phyloP scores from a whole-genome alignment of 108 stramenopile genomes.

The Schizochytrium sp. region DNA sequence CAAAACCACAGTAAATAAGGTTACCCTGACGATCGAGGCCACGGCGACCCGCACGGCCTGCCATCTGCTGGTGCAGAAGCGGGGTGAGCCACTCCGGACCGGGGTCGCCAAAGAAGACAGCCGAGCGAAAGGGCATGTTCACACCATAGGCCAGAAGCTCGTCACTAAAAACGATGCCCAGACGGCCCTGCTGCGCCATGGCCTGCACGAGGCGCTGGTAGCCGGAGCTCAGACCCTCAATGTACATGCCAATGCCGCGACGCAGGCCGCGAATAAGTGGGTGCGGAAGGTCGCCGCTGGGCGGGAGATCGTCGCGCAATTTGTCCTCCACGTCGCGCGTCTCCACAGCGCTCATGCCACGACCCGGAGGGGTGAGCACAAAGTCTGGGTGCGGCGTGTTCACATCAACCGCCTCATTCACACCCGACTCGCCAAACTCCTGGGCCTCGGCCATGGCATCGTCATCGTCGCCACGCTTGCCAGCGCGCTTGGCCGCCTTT shows the following conservation, averaged over 20 bases:
- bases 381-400: constrained; percentile 93
- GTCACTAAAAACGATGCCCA: constrained; percentile 96
- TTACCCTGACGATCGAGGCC: constrained; percentile 99
- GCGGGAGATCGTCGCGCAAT: constrained; percentile 67
- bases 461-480: constrained; percentile 69
- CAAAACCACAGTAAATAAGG: constrained; percentile 90
- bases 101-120: constrained; percentile 94
- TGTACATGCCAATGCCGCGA: constrained; percentile 96
- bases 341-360: constrained; percentile 78
- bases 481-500: constrained; percentile 74
- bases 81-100: constrained; percentile 70
- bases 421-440: constrained; percentile 73
- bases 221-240: constrained; percentile 90
- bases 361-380: constrained; percentile 75
- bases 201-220: constrained; percentile 94
- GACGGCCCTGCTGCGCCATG: constrained; percentile 90
- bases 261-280: constrained; percentile 90
- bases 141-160: constrained; percentile 96
- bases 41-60: constrained; percentile 94
- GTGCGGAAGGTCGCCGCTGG: constrained; percentile 79
- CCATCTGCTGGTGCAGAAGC: constrained; percentile 97
- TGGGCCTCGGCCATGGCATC: constrained; percentile 85
- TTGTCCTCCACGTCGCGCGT: constrained; percentile 84
- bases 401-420: constrained; percentile 75
- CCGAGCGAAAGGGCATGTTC: constrained; percentile 98